Evolutionary conservation across 768 basidiomycete genomes (phyloP).

Genomic region (Epithele typhae): DNA sequence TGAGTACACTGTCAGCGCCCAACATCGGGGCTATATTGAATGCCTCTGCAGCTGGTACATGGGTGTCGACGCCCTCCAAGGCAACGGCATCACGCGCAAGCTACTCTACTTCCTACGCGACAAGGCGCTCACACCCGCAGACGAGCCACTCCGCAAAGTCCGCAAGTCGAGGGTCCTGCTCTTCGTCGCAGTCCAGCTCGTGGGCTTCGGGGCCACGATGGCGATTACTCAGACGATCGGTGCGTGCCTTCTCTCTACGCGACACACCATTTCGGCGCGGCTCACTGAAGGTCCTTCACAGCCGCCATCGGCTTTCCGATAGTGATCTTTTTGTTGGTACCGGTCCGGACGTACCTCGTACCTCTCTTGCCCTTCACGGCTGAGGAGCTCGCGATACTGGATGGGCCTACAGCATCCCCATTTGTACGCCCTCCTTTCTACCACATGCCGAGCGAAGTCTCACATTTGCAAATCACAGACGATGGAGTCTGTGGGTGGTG

Average conservation of each 20-base stretch:
- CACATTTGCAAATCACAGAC: slow-evolving; percentile 32
- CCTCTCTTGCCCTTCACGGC: slow-evolving; percentile 70
- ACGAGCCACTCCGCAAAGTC: slow-evolving; percentile 74
- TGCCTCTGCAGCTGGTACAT: slow-evolving; percentile 71
- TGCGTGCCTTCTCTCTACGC: slow-evolving; percentile 27
- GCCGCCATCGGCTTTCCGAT: slow-evolving; percentile 91
- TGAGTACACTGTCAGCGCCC: no score
- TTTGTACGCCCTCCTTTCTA: slow-evolving; percentile 63
- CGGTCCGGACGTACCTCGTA: slow-evolving; percentile 65
- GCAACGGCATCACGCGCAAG: slow-evolving; percentile 80
- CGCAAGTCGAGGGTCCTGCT: slow-evolving; percentile 68
- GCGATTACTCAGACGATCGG: slow-evolving; percentile 89
- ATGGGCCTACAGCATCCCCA: slow-evolving; percentile 85
- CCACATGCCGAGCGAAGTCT: no score
- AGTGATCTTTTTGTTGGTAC: slow-evolving; percentile 80
- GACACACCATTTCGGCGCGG: background rate
- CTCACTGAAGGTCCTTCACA: slow-evolving; percentile 21
- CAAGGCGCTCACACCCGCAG: slow-evolving; percentile 48
- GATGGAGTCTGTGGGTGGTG: slow-evolving; percentile 42
- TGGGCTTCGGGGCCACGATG: slow-evolving; percentile 85
- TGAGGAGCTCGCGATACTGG: slow-evolving; percentile 81
- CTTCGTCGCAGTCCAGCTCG: slow-evolving; percentile 70
- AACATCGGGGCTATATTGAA: no score
- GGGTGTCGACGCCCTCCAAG: slow-evolving; percentile 77
- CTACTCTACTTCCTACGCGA: slow-evolving; percentile 79